phyloP scores from a whole-genome alignment of 2,329 filamentous ascomycete species.

The Huntiella abstrusa region DNA sequence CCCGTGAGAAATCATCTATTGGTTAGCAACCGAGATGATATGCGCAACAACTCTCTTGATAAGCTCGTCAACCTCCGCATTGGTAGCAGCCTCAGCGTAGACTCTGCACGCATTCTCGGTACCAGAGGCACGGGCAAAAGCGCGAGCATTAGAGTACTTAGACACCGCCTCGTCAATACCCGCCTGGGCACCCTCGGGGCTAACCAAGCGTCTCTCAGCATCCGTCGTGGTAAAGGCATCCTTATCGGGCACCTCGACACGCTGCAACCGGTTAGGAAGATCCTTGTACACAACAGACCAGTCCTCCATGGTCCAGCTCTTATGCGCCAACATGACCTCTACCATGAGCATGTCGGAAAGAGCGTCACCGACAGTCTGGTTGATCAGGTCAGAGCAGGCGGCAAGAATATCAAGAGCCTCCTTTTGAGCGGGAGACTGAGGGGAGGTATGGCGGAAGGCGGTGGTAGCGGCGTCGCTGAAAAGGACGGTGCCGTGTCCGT shows the following conservation, averaged over 20 bases:
- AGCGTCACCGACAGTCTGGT: conserved; percentile 93
- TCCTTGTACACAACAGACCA: conserved; percentile 90
- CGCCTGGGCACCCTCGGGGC: conserved; percentile 59
- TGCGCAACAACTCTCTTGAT: conserved; percentile 65
- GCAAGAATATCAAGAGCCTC: conserved; percentile 70
- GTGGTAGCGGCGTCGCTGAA: conserved; percentile 74
- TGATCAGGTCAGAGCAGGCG: conserved; percentile 78
- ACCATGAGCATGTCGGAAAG: conserved; percentile 91
- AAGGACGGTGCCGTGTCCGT: conserved; percentile 89
- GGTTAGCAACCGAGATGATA: conserved; percentile 23
- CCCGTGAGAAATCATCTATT: background rate
- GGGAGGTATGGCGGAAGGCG: conserved; percentile 58
- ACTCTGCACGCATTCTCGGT: conserved; percentile 94
- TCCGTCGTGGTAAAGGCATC: conserved; percentile 82
- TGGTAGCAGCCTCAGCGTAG: conserved; percentile 83
- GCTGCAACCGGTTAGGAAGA: conserved; percentile 84
- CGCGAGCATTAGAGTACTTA: conserved; percentile 77
- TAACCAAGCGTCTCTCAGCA: conserved; percentile 72
- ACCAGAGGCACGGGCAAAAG: conserved; percentile 81
- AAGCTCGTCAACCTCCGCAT: conserved; percentile 77
- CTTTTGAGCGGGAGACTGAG: conserved; percentile 80
- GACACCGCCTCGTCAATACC: conserved; percentile 75
- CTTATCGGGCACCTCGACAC: conserved; percentile 75
- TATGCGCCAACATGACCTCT: conserved; percentile 89
- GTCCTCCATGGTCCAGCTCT: conserved; percentile 72